Conservation (phyloP, 495 filamentous ascomycete species). For the Xylaria telfairii region DNA sequence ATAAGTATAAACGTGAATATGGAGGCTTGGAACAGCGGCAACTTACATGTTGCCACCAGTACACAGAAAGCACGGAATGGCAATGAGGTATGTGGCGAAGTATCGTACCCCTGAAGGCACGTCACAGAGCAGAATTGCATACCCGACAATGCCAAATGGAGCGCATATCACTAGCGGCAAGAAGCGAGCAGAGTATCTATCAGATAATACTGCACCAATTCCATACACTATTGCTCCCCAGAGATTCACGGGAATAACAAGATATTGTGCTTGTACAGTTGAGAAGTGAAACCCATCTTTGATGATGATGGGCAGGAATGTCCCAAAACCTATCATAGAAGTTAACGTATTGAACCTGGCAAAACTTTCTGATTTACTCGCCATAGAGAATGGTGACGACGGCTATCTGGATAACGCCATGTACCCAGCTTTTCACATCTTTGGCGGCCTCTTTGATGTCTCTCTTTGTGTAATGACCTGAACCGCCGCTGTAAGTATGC, state of each 20-base stretch:
- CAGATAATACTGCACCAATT: constrained; percentile 62
- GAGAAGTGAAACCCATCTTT: constrained; percentile 69
- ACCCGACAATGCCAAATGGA: constrained; percentile 64
- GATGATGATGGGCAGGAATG: constrained; percentile 78
- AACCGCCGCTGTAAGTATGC: constrained; percentile 62
- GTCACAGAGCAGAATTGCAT: constrained; percentile 62
- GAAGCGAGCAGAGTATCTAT: constrained; percentile 62
- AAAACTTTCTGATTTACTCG: background rate
- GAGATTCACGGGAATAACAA: constrained; percentile 74
- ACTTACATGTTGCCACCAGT: constrained; percentile 31
- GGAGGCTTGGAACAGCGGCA: background rate
- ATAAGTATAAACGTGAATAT: background rate
- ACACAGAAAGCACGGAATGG: constrained; percentile 46
- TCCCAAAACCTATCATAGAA: constrained; percentile 57
- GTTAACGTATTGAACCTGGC: background rate
- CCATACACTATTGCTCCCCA: constrained; percentile 69
- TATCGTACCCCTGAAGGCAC: constrained; percentile 66
- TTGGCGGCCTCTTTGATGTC: constrained; percentile 52
- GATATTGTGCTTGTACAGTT: constrained; percentile 65
- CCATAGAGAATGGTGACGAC: constrained; percentile 73
- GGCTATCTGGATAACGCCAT: constrained; percentile 68
- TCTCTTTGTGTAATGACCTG: constrained; percentile 60
- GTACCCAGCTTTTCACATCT: constrained; percentile 65
- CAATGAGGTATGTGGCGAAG: constrained; percentile 67
- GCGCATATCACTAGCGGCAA: constrained; percentile 62